A percentile compares a stretch with the other conserved stretches of the same genome.
Conservation (phyloP, 768 basidiomycete species). For the Cubamyces sp. region DNA sequence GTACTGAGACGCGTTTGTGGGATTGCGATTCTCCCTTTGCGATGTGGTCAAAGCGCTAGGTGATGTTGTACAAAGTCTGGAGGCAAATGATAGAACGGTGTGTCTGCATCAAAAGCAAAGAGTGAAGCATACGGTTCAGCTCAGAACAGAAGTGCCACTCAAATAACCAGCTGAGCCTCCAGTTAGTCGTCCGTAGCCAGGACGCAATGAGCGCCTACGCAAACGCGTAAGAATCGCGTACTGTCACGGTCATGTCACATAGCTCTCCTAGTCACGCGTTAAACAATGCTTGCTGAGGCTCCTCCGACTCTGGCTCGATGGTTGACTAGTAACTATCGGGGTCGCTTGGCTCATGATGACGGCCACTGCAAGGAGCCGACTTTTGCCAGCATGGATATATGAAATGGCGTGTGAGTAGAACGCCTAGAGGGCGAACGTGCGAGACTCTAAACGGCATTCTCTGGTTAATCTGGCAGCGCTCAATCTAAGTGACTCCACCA, state of each 20-base stretch:
- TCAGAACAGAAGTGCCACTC: conserved; percentile 11
- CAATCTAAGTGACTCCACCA: too few species aligned
- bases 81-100: background rate
- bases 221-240: conserved; percentile 18
- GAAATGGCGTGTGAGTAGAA: too few species aligned
- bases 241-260: conserved; percentile 5
- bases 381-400: background rate
- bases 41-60: background rate
- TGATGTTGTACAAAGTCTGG: background rate
- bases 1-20: background rate
- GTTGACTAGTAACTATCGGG: too few species aligned
- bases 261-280: background rate
- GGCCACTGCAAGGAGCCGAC: too few species aligned
- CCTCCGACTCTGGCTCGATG: too few species aligned
- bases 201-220: background rate
- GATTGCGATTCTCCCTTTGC: background rate
- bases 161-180: background rate
- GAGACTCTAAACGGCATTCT: too few species aligned
- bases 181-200: background rate
- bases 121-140: conserved; percentile 10
- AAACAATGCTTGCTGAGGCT: too few species aligned
- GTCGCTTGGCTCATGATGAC: too few species aligned
- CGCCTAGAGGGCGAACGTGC: too few species aligned
- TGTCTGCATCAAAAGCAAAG: conserved; percentile 13
- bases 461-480: too few species aligned